Percentiles rank a stretch among this genome's conserved stretches.
Conservation (phyloP, 306 rosid species). For the Urtica urens region DNA sequence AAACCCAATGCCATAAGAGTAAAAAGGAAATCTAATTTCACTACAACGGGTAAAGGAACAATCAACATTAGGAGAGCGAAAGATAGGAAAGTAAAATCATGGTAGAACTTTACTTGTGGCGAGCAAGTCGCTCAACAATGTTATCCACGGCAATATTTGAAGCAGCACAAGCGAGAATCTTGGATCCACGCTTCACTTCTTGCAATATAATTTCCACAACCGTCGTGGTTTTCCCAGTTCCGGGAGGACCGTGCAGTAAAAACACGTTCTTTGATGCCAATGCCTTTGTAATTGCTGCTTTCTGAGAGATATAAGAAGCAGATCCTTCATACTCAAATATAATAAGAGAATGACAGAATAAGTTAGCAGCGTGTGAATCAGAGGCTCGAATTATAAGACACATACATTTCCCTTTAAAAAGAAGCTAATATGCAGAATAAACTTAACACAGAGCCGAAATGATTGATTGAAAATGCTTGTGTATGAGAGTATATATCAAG, state of each 20-base stretch:
- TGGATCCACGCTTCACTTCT: slow-evolving; percentile 94
- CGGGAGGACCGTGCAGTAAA: slow-evolving; percentile 97
- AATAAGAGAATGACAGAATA: slow-evolving; percentile 7
- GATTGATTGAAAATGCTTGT: no score
- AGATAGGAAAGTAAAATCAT: slow-evolving; percentile 8
- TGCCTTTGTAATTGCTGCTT: slow-evolving; percentile 84
- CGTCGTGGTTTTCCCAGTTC: slow-evolving; percentile 95
- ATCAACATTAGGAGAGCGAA: background rate
- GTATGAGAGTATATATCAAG: no score
- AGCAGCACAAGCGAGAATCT: slow-evolving; percentile 95
- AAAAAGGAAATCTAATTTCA: background rate
- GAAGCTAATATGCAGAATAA: background rate
- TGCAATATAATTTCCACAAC: slow-evolving; percentile 94
- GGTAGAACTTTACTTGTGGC: slow-evolving; percentile 48
- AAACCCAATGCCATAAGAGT: background rate
- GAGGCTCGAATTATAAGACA: background rate
- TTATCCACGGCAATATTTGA: slow-evolving; percentile 98
- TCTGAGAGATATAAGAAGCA: slow-evolving; percentile 33
- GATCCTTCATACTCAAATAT: no score
- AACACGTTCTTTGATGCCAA: slow-evolving; percentile 71
- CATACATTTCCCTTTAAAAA: background rate
- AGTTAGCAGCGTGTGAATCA: background rate
- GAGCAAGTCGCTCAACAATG: slow-evolving; percentile 89
- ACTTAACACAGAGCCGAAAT: background rate
- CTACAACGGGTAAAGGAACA: background rate